Percentiles rank a stretch among this genome's conserved stretches.
phyloP scores from a whole-genome alignment of 331 rosid species.

The Saraca asoca region DNA sequence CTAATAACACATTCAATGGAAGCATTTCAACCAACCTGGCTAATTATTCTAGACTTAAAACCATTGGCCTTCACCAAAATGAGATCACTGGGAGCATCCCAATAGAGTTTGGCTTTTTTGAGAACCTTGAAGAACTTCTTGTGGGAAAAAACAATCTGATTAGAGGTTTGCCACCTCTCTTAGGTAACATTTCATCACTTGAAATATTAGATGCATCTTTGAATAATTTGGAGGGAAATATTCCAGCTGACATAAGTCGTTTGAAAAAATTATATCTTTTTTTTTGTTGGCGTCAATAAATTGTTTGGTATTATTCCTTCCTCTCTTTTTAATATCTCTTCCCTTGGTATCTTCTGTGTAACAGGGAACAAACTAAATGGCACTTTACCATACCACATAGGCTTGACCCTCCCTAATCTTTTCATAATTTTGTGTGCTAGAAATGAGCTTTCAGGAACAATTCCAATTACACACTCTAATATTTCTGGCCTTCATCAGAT shows the following conservation, averaged over 20 bases:
- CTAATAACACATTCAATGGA: background rate
- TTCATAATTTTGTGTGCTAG: rapidly evolving
- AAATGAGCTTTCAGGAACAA: background rate
- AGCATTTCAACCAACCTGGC: no score
- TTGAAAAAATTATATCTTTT: background rate
- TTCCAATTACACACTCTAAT: background rate
- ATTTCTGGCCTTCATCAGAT: conserved; percentile 32
- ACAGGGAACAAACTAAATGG: background rate
- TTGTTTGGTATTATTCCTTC: background rate
- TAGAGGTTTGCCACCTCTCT: background rate
- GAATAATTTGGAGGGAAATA: background rate
- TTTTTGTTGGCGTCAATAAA: background rate
- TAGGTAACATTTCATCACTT: background rate
- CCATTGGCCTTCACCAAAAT: background rate
- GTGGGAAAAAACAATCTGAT: background rate
- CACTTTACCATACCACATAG: no score
- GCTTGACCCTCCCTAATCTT: conserved; percentile 21
- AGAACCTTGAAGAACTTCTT: background rate
- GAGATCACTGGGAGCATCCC: background rate
- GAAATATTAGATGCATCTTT: background rate
- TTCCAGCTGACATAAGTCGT: background rate
- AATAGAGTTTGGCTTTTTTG: background rate
- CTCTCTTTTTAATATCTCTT: background rate
- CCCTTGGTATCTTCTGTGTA: background rate
- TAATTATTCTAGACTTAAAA: no score